Evolutionary conservation across 2,329 filamentous ascomycete species (phyloP).

Genomic region (Penicillium sp.): DNA sequence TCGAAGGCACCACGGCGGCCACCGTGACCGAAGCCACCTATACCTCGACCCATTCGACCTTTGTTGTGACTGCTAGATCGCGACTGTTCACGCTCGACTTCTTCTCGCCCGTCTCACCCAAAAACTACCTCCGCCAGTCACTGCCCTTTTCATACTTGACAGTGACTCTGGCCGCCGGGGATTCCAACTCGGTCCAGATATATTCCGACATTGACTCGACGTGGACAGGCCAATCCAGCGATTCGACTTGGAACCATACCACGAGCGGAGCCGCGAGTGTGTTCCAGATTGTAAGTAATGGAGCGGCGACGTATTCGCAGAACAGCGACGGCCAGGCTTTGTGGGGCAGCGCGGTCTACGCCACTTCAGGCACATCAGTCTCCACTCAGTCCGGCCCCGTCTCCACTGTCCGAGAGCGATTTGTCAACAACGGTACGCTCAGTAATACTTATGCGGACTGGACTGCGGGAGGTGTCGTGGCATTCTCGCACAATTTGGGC

Average conservation of each 20-base stretch:
- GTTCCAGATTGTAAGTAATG: constrained; percentile 28
- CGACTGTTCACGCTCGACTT: constrained; percentile 39
- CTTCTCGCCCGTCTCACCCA: constrained; percentile 42
- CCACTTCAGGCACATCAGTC: constrained; percentile 23
- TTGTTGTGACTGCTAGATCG: constrained; percentile 35
- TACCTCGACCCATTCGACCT: constrained; percentile 40
- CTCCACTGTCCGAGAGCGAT: constrained; percentile 27
- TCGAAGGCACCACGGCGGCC: constrained; percentile 25
- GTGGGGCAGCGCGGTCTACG: constrained; percentile 41
- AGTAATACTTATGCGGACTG: constrained; percentile 21
- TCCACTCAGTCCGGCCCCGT: constrained; percentile 28
- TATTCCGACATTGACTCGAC: constrained; percentile 42
- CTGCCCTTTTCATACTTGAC: constrained; percentile 44
- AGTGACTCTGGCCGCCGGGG: constrained; percentile 28
- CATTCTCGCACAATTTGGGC: constrained; percentile 38
- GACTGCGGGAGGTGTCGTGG: constrained; percentile 29
- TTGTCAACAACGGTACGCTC: constrained; percentile 31
- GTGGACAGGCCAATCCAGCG: constrained; percentile 36
- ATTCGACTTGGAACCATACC: constrained; percentile 22
- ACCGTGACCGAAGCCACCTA: constrained; percentile 31
- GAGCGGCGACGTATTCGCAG: constrained; percentile 29
- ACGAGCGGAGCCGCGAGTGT: constrained; percentile 26
- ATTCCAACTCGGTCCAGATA: constrained; percentile 33
- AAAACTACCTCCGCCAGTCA: constrained; percentile 40
- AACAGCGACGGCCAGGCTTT: constrained; percentile 34